Conservation (phyloP, 257 asterid species). For the Solanum chiquidenum region DNA sequence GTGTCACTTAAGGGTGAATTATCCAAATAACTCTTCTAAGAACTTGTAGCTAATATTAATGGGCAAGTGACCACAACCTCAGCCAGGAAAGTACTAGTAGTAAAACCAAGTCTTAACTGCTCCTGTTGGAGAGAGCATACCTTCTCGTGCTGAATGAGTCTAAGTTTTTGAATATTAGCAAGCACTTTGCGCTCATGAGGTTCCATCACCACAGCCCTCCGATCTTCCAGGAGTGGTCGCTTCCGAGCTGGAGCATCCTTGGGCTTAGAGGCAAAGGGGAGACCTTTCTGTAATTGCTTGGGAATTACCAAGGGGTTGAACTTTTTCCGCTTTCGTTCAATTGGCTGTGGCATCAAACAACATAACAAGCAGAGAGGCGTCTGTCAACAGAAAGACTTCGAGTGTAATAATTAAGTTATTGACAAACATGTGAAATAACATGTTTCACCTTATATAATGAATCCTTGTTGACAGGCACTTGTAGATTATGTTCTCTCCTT, state of each 20-base stretch:
- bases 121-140: slow-evolving; percentile 15
- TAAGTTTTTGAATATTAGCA: slow-evolving; percentile 59
- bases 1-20: neutral
- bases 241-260: slow-evolving; percentile 48
- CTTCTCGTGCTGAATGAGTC: slow-evolving; percentile 55
- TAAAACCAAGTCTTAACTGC: neutral
- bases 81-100: neutral
- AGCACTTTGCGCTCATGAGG: slow-evolving; percentile 63
- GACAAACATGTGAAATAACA: neutral
- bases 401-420: neutral
- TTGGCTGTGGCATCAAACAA: slow-evolving; percentile 35
- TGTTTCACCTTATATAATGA: slow-evolving; percentile 65
- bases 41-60: neutral
- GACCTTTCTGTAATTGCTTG: slow-evolving; percentile 51
- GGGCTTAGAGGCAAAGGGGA: slow-evolving; percentile 78
- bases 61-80: neutral
- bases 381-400: neutral
- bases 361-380: neutral
- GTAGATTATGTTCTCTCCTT: slow-evolving; percentile 63
- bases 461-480: slow-evolving; percentile 77
- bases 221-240: slow-evolving; percentile 29
- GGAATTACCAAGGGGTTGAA: slow-evolving; percentile 81
- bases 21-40: neutral
- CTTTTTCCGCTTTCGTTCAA: slow-evolving; percentile 76
- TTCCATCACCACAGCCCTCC: slow-evolving; percentile 83